Evolutionary conservation across 164 flowering plant species (phyloP), one percentile per base, ranked within the genome.

Genomic region (Protea cynaroides): DNA sequence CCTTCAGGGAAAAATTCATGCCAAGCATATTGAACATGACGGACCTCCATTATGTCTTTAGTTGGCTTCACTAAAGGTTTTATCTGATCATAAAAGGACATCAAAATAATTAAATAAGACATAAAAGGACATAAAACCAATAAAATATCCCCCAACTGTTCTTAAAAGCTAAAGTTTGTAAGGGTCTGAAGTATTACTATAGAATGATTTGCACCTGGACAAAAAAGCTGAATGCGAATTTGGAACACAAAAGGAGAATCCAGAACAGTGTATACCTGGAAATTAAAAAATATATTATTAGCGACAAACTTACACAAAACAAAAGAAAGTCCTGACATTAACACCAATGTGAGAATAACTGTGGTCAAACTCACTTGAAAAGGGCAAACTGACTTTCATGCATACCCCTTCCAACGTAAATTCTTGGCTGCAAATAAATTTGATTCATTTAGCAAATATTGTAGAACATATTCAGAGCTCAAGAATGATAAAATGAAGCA

Each of bases 401-500:
- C 99, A 95, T 95, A 74, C 97, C 99, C 73, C 99, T 83, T 47
- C 97, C 99, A 56, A 95, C 81, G 80, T 90, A 95, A 40, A 88
- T 77, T 70, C 98, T 83, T 65, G 97, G 97, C 99, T 95, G 92
- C 79, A 79, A 51, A 60, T 17, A 70, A 59, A 62, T 55, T n/a
- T 23, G 55, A 38, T 69, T 54, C 59, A 63, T 12, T 51, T 36
- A 54, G 25, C 52, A 43, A 23, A 50, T 8, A 23, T 50, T 50
- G 29, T 38, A n/a, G n/a, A n/a, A n/a, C n/a, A 29, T 29, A 29
- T 47, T 19, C 24, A 19, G 37, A 21, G 22, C 14, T 14, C 44
- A 61, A 15, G 52, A 23, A 62, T 22, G 43, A 25, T 24, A 37
- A 22, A 9, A 10, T 46, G 19, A 55, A 3, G 4, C 17, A 60